Base-by-base conservation (phyloP, 2,329 filamentous ascomycete species). In the Beauveria sp. region DNA sequence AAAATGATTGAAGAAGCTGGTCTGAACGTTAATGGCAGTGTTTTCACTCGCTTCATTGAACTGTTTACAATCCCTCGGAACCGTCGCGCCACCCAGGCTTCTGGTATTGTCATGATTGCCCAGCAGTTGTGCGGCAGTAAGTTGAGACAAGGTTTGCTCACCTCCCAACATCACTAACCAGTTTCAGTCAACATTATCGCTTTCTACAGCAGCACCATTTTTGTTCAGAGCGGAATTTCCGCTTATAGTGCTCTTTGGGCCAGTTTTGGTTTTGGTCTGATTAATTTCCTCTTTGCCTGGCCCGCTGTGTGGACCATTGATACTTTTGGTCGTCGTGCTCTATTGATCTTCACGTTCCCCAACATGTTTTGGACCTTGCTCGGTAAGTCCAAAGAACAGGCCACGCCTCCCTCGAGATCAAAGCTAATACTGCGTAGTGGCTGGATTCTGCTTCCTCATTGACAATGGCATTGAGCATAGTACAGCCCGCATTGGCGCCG, bases 21-120 rank as follows among this genome's bases (percentile, higher is more conserved):
- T 0, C 63, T 73, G 28, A 67, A 76, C 28, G 63, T 64, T 0
- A 76, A 74, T 51, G 81, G 76, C 64, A 81, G 80, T 63, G 44
- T 80, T 12, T 66, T 72, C 46, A 80, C 75, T 9, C 80, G 84
- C 18, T 80, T 84, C 48, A 62, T 79, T 22, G 81, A 87, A 66
- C 72, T 84, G 1, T 83, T 86, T 64, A 84, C 80, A 1, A 78
- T 86, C 54, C 79, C 83, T 0, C 76, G 84, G 40, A 75, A 84
- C 8, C 76, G 83, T 5, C 78, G 83, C 46, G 88, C 88, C 0
- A 89, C 85, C 0, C 78, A 85, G 57, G 88, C 87, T 1, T 85
- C 86, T 0, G 84, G 82, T 64, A 82, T 83, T 1, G 85, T 90
- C 65, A 90, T 91, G 86, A 83, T 85, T 65, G 76, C 75, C 0